Conservation (phyloP, 2,329 filamentous ascomycete genomes). For the Talaromyces sp. region DNA sequence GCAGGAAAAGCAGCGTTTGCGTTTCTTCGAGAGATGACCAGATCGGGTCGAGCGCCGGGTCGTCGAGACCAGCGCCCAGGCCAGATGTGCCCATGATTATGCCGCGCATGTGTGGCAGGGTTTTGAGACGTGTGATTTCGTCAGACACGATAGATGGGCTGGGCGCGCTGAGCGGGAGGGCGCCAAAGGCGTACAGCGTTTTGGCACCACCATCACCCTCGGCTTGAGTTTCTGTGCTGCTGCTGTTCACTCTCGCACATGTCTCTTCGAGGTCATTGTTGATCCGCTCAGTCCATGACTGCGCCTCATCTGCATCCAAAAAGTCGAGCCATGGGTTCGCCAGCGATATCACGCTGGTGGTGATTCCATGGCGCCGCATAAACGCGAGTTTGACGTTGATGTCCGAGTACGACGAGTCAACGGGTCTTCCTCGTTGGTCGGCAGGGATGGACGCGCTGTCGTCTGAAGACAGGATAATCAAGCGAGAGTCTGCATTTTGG, state of each 20-base stretch:
- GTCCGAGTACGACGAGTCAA: slow-evolving; percentile 79
- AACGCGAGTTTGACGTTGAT: slow-evolving; percentile 76
- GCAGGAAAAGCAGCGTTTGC: slow-evolving; percentile 69
- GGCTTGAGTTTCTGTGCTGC: neutral
- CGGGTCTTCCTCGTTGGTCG: slow-evolving; percentile 65
- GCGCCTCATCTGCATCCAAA: slow-evolving; percentile 58
- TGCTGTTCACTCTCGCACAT: slow-evolving; percentile 50
- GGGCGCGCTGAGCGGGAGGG: slow-evolving; percentile 70
- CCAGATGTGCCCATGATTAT: slow-evolving; percentile 84
- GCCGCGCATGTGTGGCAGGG: slow-evolving; percentile 68
- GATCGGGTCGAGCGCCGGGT: slow-evolving; percentile 66
- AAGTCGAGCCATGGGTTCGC: slow-evolving; percentile 96
- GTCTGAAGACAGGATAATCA: slow-evolving; percentile 46
- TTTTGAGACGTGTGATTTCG: slow-evolving; percentile 60
- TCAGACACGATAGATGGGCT: slow-evolving; percentile 53
- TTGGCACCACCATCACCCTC: slow-evolving; percentile 48
- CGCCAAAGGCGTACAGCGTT: slow-evolving; percentile 76
- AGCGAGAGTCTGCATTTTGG: slow-evolving; percentile 29
- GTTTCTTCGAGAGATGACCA: slow-evolving; percentile 65
- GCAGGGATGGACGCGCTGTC: slow-evolving; percentile 36
- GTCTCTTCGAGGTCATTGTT: slow-evolving; percentile 74
- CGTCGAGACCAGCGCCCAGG: slow-evolving; percentile 74
- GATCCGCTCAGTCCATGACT: slow-evolving; percentile 59
- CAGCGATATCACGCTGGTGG: slow-evolving; percentile 78
- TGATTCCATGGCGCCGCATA: slow-evolving; percentile 80